Evolutionary conservation across 2,329 filamentous ascomycete species (phyloP).

Genomic region (Fusarium tjaetaba): DNA sequence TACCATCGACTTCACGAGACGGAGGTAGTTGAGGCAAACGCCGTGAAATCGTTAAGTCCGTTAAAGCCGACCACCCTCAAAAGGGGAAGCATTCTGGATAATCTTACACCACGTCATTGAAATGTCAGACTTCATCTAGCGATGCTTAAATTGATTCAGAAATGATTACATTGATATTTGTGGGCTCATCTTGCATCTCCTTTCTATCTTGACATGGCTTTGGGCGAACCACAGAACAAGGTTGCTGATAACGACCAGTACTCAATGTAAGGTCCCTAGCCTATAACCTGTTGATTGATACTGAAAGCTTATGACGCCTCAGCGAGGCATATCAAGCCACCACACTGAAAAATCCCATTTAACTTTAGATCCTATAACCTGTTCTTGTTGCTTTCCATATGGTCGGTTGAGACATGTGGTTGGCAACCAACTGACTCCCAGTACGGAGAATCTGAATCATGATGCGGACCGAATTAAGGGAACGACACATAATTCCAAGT

Average conservation of each 20-base stretch:
- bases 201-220: not conserved
- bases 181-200: too few relatives aligned
- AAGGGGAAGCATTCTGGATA: not conserved
- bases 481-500: not conserved
- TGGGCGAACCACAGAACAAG: not conserved
- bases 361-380: fast-evolving
- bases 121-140: fast-evolving
- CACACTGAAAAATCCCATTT: too few relatives aligned
- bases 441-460: too few relatives aligned
- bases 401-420: fast-evolving
- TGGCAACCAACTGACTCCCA: too few relatives aligned
- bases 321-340: too few relatives aligned
- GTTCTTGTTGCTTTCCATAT: too few relatives aligned
- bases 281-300: fast-evolving
- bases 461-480: fast-evolving
- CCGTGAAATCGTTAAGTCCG: not conserved
- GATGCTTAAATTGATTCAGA: fast-evolving
- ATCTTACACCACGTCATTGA: not conserved
- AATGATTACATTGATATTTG: fast-evolving
- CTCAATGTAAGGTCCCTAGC: too few relatives aligned
- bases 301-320: too few relatives aligned
- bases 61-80: not conserved
- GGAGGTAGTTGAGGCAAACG: not conserved
- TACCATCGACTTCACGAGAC: fast-evolving
- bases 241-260: too few relatives aligned